Evolutionary conservation across 2,329 filamentous ascomycete species (phyloP).

Genomic region (Penicillium freii): DNA sequence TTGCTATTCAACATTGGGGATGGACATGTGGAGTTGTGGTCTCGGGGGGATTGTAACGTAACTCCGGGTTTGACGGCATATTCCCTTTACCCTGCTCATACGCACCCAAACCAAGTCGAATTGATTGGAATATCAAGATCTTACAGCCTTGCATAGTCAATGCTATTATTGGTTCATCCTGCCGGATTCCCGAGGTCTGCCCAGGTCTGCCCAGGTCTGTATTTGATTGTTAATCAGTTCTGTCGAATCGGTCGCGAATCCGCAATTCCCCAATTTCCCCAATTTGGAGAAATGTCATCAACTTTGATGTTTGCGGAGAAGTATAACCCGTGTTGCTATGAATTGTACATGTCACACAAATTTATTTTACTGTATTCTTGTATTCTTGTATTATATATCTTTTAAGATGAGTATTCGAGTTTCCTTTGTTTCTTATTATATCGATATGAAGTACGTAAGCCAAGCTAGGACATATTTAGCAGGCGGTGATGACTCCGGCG

Average conservation of each 20-base stretch:
- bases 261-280: neutral
- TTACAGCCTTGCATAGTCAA: neutral
- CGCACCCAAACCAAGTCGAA: neutral
- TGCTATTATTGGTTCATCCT: neutral
- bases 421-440: no score
- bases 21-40: neutral
- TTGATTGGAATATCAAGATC: neutral
- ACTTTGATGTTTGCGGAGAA: neutral
- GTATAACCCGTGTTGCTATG: neutral
- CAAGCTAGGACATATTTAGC: no score
- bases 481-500: no score
- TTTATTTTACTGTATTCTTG: neutral
- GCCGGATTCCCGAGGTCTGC: neutral
- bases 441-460: no score
- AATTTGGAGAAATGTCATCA: neutral
- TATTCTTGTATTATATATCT: no score
- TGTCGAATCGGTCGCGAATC: neutral
- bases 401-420: no score
- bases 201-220: no score
- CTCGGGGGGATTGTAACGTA: neutral
- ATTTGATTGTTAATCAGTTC: neutral
- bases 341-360: no score
- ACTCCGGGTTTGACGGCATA: neutral
- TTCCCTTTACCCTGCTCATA: neutral
- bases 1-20: slow-evolving; percentile 17